Conservation (phyloP, 2,329 filamentous ascomycete species). For the Xylariaceae sp. region DNA sequence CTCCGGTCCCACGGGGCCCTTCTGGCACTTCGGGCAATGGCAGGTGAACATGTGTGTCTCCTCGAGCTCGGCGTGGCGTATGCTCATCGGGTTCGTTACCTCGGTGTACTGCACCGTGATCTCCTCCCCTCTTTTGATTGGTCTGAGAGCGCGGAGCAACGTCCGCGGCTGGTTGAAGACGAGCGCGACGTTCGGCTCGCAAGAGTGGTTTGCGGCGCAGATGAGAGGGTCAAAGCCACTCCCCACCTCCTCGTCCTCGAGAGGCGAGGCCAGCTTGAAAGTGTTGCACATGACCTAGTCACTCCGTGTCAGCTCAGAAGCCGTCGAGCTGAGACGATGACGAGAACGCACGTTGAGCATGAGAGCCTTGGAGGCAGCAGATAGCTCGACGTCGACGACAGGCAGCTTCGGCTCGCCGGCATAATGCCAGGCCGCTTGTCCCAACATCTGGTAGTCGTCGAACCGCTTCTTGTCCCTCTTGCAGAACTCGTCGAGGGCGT, state of each 20-base stretch:
- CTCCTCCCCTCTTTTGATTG: conserved; percentile 40
- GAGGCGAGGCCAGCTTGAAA: conserved; percentile 10
- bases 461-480: conserved; percentile 13
- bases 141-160: conserved; percentile 34
- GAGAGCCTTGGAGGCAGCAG: conserved; percentile 5
- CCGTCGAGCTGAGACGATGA: neutral
- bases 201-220: conserved; percentile 39
- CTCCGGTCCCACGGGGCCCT: conserved; percentile 29
- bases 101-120: conserved; percentile 43
- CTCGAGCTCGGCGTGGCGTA: conserved; percentile 36
- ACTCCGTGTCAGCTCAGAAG: conserved; percentile 4
- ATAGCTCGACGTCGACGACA: neutral
- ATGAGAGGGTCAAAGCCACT: conserved; percentile 20
- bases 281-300: conserved; percentile 15
- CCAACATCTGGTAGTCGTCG: conserved; percentile 15
- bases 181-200: conserved; percentile 39
- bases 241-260: conserved; percentile 15
- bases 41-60: conserved; percentile 40
- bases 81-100: conserved; percentile 33
- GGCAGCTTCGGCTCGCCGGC: conserved; percentile 10
- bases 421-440: conserved; percentile 16
- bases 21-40: conserved; percentile 37
- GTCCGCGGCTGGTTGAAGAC: conserved; percentile 38
- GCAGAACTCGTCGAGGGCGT: conserved; percentile 9
- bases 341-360: conserved; percentile 15